Evolutionary conservation across 495 filamentous ascomycete species (phyloP).

Genomic region (Chaetomidium leptoderma): DNA sequence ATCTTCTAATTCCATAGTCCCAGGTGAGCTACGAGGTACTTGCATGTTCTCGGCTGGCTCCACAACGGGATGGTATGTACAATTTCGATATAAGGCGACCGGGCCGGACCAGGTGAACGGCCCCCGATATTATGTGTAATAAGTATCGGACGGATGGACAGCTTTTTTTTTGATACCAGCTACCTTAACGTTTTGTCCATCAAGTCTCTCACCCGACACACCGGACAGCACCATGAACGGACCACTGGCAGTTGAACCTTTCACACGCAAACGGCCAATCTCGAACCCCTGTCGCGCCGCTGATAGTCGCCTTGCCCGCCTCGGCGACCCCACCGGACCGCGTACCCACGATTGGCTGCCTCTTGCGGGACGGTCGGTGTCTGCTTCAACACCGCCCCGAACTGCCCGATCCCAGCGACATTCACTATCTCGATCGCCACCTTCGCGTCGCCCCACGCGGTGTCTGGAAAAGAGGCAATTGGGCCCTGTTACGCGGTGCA

Average conservation of each 20-base stretch:
- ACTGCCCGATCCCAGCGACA: not conserved
- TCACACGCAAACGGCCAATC: not conserved
- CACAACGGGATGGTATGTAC: not conserved
- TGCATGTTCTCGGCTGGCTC: conserved; percentile 1
- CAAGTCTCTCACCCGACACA: too few relatives aligned
- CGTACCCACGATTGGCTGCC: conserved; percentile 5
- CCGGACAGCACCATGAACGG: too few relatives aligned
- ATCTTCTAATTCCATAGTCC: too few relatives aligned
- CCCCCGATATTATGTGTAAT: too few relatives aligned
- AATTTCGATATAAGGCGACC: too few relatives aligned
- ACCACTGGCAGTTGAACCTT: not conserved
- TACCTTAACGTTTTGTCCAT: too few relatives aligned
- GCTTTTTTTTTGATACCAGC: too few relatives aligned
- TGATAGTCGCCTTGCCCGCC: conserved; percentile 2
- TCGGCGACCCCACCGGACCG: not conserved
- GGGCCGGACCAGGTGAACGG: too few relatives aligned
- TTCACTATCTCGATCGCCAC: not conserved
- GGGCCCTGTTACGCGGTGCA: not conserved
- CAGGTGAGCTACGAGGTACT: too few relatives aligned
- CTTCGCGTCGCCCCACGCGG: not conserved
- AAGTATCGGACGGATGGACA: too few relatives aligned
- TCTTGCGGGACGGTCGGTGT: not conserved
- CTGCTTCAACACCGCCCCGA: not conserved
- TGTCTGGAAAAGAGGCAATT: conserved; percentile 4
- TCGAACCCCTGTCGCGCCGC: not conserved